Base-by-base conservation (phyloP, 176 grass and related monocot genomes). In the Paspalum vaginatum region DNA sequence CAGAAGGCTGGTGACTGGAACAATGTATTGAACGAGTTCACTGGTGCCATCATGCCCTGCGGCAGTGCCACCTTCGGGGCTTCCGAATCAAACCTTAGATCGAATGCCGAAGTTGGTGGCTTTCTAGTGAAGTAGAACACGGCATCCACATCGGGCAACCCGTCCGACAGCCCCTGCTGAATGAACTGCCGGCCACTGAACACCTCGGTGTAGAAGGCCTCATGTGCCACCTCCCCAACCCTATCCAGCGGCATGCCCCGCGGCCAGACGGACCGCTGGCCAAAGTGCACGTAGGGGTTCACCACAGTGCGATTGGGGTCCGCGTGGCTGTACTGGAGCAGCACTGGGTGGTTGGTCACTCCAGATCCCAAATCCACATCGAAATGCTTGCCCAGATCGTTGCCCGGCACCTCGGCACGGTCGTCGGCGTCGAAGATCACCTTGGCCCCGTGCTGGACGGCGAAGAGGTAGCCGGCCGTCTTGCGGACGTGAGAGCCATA, bases 91-190 rank as follows among this genome's bases (percentile, higher is more conserved):
- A 99, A 99, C 24, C 88, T 90, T 12, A 93, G 84, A 87, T 92
- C 88, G 5, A 95, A 90, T 4, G 71, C 87, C 0, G 87, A 44
- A 0, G 88, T 88, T 7, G 89, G 92, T 0, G 97, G 94, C 77
- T 99, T 99, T 53, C 97, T 90, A 37, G 97, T 99, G 87, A 93
- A 89, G 88, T 99, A 99, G 80, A 99, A 99, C 20, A 99, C 82
- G 2, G 97, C 88, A 79, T 99, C 97, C 3, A 99, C 90, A 85
- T 99, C 97, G 0, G 97, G 97, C 87, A 99, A 74, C 0, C 97
- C 97, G 5, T 99, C 90, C 11, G 97, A 99, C 25, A 99, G 60
- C 4, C 97, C 97, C 64, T 99, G 97, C 88, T 99, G 97, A 79
- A 99, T 96, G 91, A 93, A 99, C 76, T 99, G 97, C 32, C 55